These are phyloP conservation scores for Pseudoscleropodium purum DNA, from an alignment of 225 moss, liverwort and hornwort species.

Conservation along the genomic window DNA sequence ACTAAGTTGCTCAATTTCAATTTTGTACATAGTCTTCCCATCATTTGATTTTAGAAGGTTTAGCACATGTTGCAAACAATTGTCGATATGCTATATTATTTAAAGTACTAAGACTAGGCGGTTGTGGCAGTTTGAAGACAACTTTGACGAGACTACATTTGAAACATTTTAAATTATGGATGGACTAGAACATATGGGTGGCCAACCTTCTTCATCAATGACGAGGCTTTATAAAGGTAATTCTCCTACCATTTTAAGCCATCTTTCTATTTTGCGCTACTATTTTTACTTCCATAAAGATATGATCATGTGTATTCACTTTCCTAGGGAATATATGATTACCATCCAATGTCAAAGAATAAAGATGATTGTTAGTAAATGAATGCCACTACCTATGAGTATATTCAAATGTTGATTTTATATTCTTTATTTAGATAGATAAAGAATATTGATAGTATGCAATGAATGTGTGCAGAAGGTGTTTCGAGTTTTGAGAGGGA, in stretches of 20 bases:
- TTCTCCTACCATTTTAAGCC: not conserved
- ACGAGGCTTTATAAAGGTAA: not conserved
- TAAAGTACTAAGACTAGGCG: not conserved
- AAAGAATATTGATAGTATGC: not conserved
- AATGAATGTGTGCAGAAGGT: not conserved
- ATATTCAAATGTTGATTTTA: not conserved
- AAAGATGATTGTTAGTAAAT: not conserved
- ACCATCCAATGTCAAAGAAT: not conserved
- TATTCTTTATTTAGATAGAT: not conserved
- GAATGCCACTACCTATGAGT: not conserved
- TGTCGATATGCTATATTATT: not conserved
- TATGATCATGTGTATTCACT: not conserved
- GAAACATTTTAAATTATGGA: not conserved
- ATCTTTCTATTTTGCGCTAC: not conserved
- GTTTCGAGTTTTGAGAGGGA: not conserved
- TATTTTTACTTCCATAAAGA: not conserved
- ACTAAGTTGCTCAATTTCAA: not conserved
- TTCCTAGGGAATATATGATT: not conserved
- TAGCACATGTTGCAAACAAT: not conserved
- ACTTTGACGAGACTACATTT: not conserved
- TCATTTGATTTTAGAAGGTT: not conserved
- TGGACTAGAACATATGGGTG: fast-evolving
- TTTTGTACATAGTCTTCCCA: fast-evolving
- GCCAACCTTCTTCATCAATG: not conserved
- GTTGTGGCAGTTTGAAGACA: not conserved